These are phyloP conservation scores for Curvularia lunata DNA, from an alignment of 2,329 filamentous ascomycete species.

Conservation along the genomic window DNA sequence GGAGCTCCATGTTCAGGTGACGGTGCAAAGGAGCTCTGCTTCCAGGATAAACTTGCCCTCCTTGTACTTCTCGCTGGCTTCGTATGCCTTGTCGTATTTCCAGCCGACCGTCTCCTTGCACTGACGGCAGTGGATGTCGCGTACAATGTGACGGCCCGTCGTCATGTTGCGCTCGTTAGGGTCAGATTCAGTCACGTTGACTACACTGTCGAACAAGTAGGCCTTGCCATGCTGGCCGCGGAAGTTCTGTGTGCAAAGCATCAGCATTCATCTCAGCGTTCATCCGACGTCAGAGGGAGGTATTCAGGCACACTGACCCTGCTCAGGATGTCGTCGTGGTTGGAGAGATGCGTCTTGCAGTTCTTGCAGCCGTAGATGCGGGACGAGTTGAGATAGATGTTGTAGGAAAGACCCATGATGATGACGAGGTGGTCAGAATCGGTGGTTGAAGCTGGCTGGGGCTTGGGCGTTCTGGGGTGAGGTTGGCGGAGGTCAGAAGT, in stretches of 20 bases:
- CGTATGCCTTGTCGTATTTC: slow-evolving; percentile 99
- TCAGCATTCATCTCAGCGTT: slow-evolving; percentile 7
- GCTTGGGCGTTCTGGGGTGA: slow-evolving; percentile 8
- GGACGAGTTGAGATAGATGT: slow-evolving; percentile 83
- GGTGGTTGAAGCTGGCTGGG: slow-evolving; percentile 9
- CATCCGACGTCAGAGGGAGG: background rate
- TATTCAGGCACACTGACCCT: slow-evolving; percentile 64
- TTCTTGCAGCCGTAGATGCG: slow-evolving; percentile 90
- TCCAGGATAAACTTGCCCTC: slow-evolving; percentile 98
- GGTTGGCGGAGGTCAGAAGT: slow-evolving; percentile 16
- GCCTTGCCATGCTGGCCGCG: slow-evolving; percentile 98
- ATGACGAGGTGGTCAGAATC: slow-evolving; percentile 14
- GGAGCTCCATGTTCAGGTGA: slow-evolving; percentile 54
- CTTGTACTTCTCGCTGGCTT: slow-evolving; percentile 94
- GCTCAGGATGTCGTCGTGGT: slow-evolving; percentile 95
- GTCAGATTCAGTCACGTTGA: slow-evolving; percentile 84
- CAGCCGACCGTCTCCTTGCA: slow-evolving; percentile 94
- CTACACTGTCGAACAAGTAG: slow-evolving; percentile 92
- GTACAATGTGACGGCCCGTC: slow-evolving; percentile 90
- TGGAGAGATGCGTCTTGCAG: slow-evolving; percentile 94
- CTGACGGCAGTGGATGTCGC: slow-evolving; percentile 89
- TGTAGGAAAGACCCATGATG: slow-evolving; percentile 86
- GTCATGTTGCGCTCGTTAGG: slow-evolving; percentile 98
- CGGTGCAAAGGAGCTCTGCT: slow-evolving; percentile 84
- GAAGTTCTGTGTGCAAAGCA: slow-evolving; percentile 77